These are phyloP conservation scores for Aspergillus panamensis DNA, from an alignment of 495 filamentous ascomycete genomes.

Conservation along the genomic window DNA sequence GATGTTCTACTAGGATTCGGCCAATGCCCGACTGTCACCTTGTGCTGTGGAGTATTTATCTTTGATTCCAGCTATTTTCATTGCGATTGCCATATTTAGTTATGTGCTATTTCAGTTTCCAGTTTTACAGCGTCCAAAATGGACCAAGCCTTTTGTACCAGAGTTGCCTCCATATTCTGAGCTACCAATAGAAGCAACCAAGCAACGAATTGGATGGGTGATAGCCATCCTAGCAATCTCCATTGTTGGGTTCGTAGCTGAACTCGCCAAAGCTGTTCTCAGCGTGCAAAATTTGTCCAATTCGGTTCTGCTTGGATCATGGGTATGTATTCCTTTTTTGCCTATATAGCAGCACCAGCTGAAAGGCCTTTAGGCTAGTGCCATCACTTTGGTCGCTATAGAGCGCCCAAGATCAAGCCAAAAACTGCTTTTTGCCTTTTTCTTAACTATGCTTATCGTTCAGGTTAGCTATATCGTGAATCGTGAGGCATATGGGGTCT, in stretches of 20 bases:
- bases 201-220: conserved; percentile 31
- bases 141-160: conserved; percentile 47
- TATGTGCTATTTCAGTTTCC: conserved; percentile 30
- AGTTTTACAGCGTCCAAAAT: conserved; percentile 41
- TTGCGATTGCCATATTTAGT: conserved; percentile 36
- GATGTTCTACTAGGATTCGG: conserved; percentile 39
- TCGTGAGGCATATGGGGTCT: conserved; percentile 18
- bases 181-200: conserved; percentile 24
- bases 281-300: conserved; percentile 24
- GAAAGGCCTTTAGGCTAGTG: conserved; percentile 36
- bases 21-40: conserved; percentile 44
- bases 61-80: conserved; percentile 41
- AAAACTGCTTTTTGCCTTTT: conserved; percentile 33
- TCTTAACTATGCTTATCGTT: conserved; percentile 33
- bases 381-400: conserved; percentile 42
- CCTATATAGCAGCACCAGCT: neutral
- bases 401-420: conserved; percentile 49
- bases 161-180: conserved; percentile 38
- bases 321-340: conserved; percentile 37
- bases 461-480: conserved; percentile 39
- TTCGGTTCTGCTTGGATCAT: conserved; percentile 38
- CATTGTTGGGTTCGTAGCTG: conserved; percentile 36
- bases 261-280: conserved; percentile 39
- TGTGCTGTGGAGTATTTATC: conserved; percentile 49
- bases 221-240: conserved; percentile 41